Evolutionary conservation across 139 green algal species (phyloP).

Genomic region (Protoeuglena noctilucae): DNA sequence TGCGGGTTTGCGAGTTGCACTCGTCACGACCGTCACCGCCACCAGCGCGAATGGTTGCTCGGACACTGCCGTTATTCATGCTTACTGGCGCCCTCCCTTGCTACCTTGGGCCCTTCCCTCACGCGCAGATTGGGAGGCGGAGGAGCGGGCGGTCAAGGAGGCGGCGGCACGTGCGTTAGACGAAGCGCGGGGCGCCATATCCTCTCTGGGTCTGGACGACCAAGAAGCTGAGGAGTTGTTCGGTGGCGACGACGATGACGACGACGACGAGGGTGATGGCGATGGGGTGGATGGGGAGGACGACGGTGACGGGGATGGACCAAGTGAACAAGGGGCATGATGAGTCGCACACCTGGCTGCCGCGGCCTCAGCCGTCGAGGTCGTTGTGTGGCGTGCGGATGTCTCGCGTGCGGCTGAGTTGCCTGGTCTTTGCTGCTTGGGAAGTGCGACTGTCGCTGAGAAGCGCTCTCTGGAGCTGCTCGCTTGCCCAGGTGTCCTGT

Average conservation of each 20-base stretch:
- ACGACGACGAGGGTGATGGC: conserved; percentile 29
- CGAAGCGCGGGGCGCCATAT: not conserved
- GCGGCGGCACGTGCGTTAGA: not conserved
- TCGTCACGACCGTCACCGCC: too few species aligned
- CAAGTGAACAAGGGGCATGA: too few species aligned
- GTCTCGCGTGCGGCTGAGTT: too few species aligned
- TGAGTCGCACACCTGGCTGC: too few species aligned
- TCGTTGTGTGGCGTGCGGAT: too few species aligned
- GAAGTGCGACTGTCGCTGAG: too few species aligned
- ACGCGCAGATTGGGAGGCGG: conserved; percentile 15
- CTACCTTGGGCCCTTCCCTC: not conserved
- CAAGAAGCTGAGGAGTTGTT: conserved; percentile 23
- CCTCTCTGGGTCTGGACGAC: not conserved
- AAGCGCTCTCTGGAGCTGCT: too few species aligned
- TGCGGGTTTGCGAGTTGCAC: not conserved
- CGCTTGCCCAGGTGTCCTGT: too few species aligned
- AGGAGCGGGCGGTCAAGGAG: not conserved
- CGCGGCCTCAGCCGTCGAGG: too few species aligned
- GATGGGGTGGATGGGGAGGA: conserved; percentile 22
- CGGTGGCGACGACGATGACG: conserved; percentile 24
- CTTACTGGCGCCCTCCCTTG: conserved; percentile 2
- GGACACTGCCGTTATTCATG: not conserved
- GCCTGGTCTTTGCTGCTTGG: too few species aligned
- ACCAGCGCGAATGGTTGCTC: not conserved
- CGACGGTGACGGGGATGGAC: too few species aligned